Evolutionary conservation across 2,329 filamentous ascomycete genomes (phyloP), one percentile per base, ranked within the genome.

Genomic region (Calonectria hongkongensis): DNA sequence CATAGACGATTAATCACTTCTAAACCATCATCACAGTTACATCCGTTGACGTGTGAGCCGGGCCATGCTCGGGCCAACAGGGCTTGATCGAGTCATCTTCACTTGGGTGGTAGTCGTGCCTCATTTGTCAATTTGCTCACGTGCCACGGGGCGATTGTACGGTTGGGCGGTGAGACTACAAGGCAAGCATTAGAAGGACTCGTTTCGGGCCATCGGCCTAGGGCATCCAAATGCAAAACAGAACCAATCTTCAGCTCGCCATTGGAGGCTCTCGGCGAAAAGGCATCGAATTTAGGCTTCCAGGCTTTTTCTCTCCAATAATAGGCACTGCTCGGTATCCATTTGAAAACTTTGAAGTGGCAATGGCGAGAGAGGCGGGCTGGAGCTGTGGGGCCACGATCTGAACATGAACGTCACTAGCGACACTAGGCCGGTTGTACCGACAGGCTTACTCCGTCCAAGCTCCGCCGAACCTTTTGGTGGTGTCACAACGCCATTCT

Each of bases 401-500:
- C 36, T 25, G 36, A 15, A 54, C 50, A 41, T 60, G 54, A 41
- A 41, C 36, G 54, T 60, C 54, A 41, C 21, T 60, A 25, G 36
- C 54, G 45, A 60, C 15, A 60, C 54, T 60, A 60, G 33, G 54
- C 33, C 54, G 54, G 33, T 39, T 58, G 30, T 60, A 41, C 54
- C 54, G 39, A 16, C 54, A 60, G 33, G 54, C 33, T 60, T 60
- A 60, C 54, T 41, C n/a, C 36, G 54, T 60, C 54, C 33, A 60
- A 60, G 54, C 54, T 60, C 33, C 36, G 54, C 54, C 54, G 25
- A 60, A 60, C 54, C 21, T 58, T 36, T 39, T 60, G 54, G 54
- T 60, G 54, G 54, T 60, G 54, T 60, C 25, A 60, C 54, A 60
- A 60, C 33, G 54, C 54, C 36, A 41, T 60, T 60, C 33, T 41